Evolutionary conservation across 257 asterid species (phyloP).

Genomic region (Ehretia macrophylla): DNA sequence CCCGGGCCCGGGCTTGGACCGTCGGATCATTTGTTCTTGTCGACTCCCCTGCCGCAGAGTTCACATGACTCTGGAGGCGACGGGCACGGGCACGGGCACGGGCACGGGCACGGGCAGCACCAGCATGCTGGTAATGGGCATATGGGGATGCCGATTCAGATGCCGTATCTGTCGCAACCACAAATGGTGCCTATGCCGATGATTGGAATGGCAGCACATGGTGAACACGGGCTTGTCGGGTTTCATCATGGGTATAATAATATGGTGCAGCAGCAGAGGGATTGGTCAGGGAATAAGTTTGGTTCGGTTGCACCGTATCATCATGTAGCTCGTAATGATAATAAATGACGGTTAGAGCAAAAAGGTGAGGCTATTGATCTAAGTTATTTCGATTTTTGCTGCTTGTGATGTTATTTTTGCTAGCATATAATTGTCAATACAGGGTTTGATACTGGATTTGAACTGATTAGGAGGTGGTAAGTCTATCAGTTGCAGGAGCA

Average conservation of each 20-base stretch:
- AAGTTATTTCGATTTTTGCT: not conserved
- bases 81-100: conserved; percentile 37
- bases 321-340: not conserved
- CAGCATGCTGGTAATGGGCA: conserved; percentile 35
- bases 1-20: conserved; percentile 64
- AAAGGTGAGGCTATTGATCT: not conserved
- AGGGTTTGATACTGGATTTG: conserved; percentile 34
- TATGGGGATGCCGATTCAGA: conserved; percentile 34
- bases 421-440: conserved; percentile 8
- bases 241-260: not conserved
- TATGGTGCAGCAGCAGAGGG: conserved; percentile 9
- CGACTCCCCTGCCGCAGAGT: conserved; percentile 74
- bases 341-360: not conserved
- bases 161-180: conserved; percentile 51
- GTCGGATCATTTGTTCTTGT: conserved; percentile 74
- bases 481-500: too few species aligned
- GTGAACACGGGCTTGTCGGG: too few species aligned
- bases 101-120: conserved; percentile 7
- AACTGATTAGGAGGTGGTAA: too few species aligned
- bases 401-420: not conserved
- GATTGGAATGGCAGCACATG: conserved; percentile 45
- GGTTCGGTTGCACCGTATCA: not conserved
- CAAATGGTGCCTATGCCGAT: conserved; percentile 54
- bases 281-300: not conserved
- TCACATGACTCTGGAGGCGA: conserved; percentile 50